Conservation (phyloP, 2,329 filamentous ascomycete species). For the Dothiorella sarmentorum region DNA sequence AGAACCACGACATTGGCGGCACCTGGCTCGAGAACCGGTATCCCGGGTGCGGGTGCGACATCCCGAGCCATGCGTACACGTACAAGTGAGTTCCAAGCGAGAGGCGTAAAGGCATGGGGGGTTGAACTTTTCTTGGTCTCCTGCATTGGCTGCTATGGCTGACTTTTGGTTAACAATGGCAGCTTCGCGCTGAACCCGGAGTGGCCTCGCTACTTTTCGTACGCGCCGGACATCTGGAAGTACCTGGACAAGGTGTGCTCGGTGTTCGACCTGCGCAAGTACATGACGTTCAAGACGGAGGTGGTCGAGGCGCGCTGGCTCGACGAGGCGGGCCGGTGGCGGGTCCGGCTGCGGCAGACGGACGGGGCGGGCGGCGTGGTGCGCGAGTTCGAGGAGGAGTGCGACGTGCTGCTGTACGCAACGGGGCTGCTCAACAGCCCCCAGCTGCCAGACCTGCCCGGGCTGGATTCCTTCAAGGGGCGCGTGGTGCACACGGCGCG, state of each 20-base stretch:
- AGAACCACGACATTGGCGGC: slow-evolving; percentile 44
- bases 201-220: slow-evolving; percentile 48
- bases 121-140: too few species aligned
- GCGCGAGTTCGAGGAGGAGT: slow-evolving; percentile 42
- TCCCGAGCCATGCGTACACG: slow-evolving; percentile 46
- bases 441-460: slow-evolving; percentile 39
- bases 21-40: slow-evolving; percentile 48
- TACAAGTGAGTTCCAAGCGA: slow-evolving; percentile 30
- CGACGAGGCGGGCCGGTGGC: slow-evolving; percentile 49
- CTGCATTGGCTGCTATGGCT: too few species aligned
- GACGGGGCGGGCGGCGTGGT: slow-evolving; percentile 30
- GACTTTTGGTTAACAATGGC: too few species aligned
- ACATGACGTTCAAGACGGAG: slow-evolving; percentile 52
- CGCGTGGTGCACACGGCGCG: slow-evolving; percentile 42
- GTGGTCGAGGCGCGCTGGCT: slow-evolving; percentile 49
- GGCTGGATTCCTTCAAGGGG: slow-evolving; percentile 46
- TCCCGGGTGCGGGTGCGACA: slow-evolving; percentile 44
- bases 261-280: slow-evolving; percentile 48
- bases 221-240: slow-evolving; percentile 46
- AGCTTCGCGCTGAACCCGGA: slow-evolving; percentile 45
- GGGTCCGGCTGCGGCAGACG: slow-evolving; percentile 45
- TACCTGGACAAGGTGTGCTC: slow-evolving; percentile 50
- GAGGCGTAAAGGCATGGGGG: too few species aligned
- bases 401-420: slow-evolving; percentile 44
- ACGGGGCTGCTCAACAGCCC: slow-evolving; percentile 43